Percentiles rank a stretch among this genome's conserved stretches.
Evolutionary conservation across 768 basidiomycete genomes (phyloP).

Genomic region (Auricularia sp.): DNA sequence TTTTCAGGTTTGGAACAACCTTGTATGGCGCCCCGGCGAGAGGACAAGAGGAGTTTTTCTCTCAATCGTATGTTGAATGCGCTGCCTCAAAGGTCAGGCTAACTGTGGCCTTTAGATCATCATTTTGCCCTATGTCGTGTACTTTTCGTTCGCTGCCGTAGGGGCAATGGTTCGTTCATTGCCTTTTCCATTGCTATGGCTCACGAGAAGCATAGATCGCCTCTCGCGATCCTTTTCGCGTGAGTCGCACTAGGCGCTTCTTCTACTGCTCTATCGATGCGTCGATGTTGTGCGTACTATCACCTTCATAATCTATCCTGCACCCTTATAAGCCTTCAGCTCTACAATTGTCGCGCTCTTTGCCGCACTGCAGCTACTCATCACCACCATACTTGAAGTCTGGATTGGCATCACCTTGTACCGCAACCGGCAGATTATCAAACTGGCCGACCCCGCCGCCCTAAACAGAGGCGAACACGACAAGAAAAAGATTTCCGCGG

Average conservation of each 20-base stretch:
- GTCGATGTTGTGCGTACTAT: conserved; percentile 24
- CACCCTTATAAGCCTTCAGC: conserved; percentile 15
- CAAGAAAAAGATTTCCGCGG: conserved; percentile 17
- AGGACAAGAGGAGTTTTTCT: background rate
- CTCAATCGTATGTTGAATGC: background rate
- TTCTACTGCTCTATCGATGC: conserved; percentile 42
- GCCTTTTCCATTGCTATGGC: background rate
- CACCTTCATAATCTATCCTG: no score
- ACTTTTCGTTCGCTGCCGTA: conserved; percentile 26
- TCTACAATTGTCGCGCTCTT: conserved; percentile 32
- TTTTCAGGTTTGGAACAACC: conserved; percentile 25
- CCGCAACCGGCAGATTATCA: background rate
- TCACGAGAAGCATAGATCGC: conserved; percentile 25
- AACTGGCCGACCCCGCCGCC: conserved; percentile 33
- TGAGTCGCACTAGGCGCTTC: conserved; percentile 39
- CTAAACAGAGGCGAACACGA: conserved; percentile 20
- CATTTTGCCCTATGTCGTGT: conserved; percentile 32
- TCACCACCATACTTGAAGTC: conserved; percentile 33
- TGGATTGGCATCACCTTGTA: background rate
- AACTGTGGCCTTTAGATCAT: conserved; percentile 22
- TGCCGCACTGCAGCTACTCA: conserved; percentile 31
- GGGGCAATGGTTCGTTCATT: conserved; percentile 30
- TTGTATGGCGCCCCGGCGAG: background rate
- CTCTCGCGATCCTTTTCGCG: conserved; percentile 22
- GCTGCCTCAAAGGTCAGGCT: background rate